Base-by-base conservation (phyloP, 2,329 filamentous ascomycete genomes). In the Albifimbria verrucaria region DNA sequence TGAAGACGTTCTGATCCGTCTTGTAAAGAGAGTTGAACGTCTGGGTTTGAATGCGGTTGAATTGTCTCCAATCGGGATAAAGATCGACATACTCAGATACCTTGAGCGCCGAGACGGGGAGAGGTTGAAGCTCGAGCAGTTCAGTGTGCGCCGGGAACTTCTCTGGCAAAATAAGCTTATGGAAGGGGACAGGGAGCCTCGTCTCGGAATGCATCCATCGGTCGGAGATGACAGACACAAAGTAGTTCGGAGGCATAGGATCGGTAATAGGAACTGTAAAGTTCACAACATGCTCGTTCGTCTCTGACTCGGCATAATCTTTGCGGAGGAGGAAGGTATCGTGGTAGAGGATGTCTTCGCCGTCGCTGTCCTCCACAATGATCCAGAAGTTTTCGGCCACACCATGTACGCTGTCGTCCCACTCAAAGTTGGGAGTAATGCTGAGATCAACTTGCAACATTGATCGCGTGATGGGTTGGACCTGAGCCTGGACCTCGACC, bases 141-240 rank as follows among this genome's bases (percentile, higher is more conserved):
- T 90, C 92, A 0, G 94, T 99, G 66, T 96, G 93, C 41, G 94
- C 87, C 25, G 92, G 92, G 70, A 99, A 99, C 65, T 94, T 94
- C 69, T 97, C 93, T 0, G 94, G 94, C 5, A 99, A 80, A 43
- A 96, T 89, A 24, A 99, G 79, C 69, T 97, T 97, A 68, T 96
- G 89, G 76, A 99, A 97, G 1, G 92, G 93, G 2, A 99, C 88
- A 0, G 93, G 88, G 51, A 99, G 77, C 67, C 92, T 92, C 1
- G 92, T 96, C 74, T 99, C 92, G 1, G 93, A 91, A 68, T 96
- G 91, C 91, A 99, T 97, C 94, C 94, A 99, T 61, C 94, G 82
- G 70, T 99, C 94, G 3, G 93, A 97, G 20, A 97, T 76, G 39
- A 99, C 83, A 0, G 92, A 94, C 63, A 99, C 91, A 73, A 99